phyloP scores from a whole-genome alignment of 352 stramenopile genomes.

The Phytopythium helicoides region DNA sequence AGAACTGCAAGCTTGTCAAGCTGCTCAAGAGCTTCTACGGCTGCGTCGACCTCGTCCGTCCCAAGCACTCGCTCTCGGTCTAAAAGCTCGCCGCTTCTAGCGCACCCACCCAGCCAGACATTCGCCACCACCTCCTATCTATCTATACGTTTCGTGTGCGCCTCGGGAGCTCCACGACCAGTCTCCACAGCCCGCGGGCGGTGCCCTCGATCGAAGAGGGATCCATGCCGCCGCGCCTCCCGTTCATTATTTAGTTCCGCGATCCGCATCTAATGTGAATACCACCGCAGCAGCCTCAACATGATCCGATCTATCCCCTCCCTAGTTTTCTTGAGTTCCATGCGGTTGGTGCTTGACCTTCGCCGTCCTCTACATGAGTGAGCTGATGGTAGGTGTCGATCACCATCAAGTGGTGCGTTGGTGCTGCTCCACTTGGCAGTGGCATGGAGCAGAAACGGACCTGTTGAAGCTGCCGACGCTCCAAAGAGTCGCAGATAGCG shows the following conservation, averaged over 20 bases:
- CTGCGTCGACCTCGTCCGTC: conserved; percentile 43
- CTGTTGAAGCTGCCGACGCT: too few species aligned
- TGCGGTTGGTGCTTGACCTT: too few species aligned
- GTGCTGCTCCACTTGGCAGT: too few species aligned
- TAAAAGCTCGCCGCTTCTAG: conserved; percentile 19
- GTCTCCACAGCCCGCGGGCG: conserved; percentile 1
- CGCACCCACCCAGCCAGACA: not conserved
- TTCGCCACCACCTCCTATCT: not conserved
- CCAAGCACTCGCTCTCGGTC: conserved; percentile 45
- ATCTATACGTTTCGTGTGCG: conserved; percentile 1
- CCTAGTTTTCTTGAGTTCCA: too few species aligned
- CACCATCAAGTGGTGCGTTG: too few species aligned
- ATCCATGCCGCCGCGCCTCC: conserved; percentile 8
- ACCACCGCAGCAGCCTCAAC: too few species aligned
- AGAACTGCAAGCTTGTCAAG: conserved; percentile 82
- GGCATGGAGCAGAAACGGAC: too few species aligned
- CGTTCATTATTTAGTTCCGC: conserved; percentile 8
- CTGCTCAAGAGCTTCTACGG: conserved; percentile 87
- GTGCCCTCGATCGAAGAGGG: conserved; percentile 30
- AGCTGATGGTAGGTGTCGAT: too few species aligned
- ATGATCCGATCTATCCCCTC: too few species aligned
- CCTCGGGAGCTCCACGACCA: not conserved
- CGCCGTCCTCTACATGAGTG: too few species aligned
- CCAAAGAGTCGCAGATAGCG: not conserved
- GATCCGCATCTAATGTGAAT: too few species aligned